phyloP scores from a whole-genome alignment of 345 rosid species.

The Brassica carinata region DNA sequence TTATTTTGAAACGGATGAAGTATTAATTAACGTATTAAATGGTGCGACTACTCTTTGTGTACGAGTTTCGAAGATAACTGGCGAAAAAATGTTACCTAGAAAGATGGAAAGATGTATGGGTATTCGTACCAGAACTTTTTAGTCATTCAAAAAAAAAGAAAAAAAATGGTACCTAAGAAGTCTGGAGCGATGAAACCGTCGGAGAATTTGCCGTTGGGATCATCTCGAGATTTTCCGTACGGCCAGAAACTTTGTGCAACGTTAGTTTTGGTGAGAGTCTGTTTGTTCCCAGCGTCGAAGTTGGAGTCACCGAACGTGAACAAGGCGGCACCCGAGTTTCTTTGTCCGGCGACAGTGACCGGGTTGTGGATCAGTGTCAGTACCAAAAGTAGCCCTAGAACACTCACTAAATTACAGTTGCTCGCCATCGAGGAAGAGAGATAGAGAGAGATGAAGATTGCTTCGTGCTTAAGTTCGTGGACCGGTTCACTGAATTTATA shows the following conservation, averaged over 20 bases:
- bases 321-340: neutral
- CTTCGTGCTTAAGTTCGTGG: neutral
- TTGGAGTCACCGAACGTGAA: constrained; percentile 16
- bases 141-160: too few species aligned
- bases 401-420: neutral
- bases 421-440: neutral
- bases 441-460: neutral
- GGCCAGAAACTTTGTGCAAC: constrained; percentile 36
- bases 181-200: constrained; percentile 37
- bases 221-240: constrained; percentile 36
- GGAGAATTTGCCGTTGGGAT: constrained; percentile 34
- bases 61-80: too few species aligned
- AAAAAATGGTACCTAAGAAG: constrained; percentile 5
- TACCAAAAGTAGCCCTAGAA: constrained; percentile 12
- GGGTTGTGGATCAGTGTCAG: constrained; percentile 1
- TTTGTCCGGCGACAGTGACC: constrained; percentile 27
- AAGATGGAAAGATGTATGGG: too few species aligned
- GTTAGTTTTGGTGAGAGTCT: neutral
- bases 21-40: neutral
- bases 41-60: neutral
- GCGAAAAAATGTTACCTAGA: too few species aligned
- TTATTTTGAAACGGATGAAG: too few species aligned
- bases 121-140: too few species aligned
- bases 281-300: constrained; percentile 38
- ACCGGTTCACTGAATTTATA: neutral